Conservation (phyloP, 192 early-diverging fungal genomes). For the Irineochytrium annulatum region DNA sequence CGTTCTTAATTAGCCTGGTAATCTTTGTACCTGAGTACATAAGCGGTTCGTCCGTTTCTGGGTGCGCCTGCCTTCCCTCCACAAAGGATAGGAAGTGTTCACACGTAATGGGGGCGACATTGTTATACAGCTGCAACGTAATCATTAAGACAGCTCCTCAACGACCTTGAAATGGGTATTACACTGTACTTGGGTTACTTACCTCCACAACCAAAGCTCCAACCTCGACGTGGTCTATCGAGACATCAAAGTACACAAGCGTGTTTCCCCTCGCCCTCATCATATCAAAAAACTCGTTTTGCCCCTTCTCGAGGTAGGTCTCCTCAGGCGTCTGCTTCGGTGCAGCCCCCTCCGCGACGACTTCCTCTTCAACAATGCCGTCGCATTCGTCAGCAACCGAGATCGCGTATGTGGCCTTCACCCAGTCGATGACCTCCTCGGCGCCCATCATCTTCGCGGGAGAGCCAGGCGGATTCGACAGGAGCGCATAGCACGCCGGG, state of each 20-base stretch:
- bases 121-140: conserved; percentile 27
- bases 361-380: not conserved
- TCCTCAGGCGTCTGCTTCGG: too few relatives aligned
- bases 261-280: not conserved
- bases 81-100: conserved; percentile 33
- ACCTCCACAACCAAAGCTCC: not conserved
- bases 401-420: not conserved
- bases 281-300: not conserved
- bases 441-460: not conserved
- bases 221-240: not conserved
- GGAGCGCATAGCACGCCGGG: too few relatives aligned
- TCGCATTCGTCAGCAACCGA: conserved; percentile 8
- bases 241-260: not conserved
- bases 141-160: not conserved
- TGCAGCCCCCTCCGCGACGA: conserved; percentile 6
- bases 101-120: conserved; percentile 28
- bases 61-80: conserved; percentile 3
- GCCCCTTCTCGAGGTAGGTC: too few relatives aligned
- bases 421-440: conserved; percentile 1
- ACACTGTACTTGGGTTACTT: conserved; percentile 5
- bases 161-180: conserved; percentile 8
- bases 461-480: too few relatives aligned
- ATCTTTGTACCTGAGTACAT: conserved; percentile 14
- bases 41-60: not conserved
- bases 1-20: conserved; percentile 33